Base-by-base conservation (phyloP, 140 eudicot species). In the Oenanthe javanica region DNA sequence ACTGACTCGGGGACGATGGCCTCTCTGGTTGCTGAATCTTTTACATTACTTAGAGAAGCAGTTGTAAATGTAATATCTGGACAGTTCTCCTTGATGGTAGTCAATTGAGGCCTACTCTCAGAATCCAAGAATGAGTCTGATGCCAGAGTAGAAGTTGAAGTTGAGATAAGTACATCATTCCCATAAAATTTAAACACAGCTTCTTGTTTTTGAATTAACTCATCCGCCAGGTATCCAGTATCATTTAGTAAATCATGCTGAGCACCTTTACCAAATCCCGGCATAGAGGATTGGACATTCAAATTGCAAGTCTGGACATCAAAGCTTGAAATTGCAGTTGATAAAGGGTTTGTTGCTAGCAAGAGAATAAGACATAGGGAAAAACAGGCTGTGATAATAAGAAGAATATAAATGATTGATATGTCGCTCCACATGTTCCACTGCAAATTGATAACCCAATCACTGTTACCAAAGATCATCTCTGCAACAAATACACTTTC, bases 401-500 rank as follows among this genome's bases (percentile, higher is more conserved):
- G 95, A 80, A 88, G 42, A 54, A 89, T 38, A 85, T 90, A 87
- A 43, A 88, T 77, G 73, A 67, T 75, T 45, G 90, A 83, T 77
- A 91, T 80, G 55, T 83, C 46, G 81, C 85, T 82, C 45, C 92
- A 92, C 25, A 85, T 79, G 79, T 84, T 88, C 95, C 96, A 95
- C 84, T 89, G 85, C 79, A 92, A 88, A 81, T 89, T 90, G 75
- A 79, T 88, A 9, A 88, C 97, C 99, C 99, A 94, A 57, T 90
- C 97, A 42, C 96, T 88, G 81, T 81, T 88, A 40, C 99, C 99
- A 80, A 91, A 95, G 70, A 95, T 82, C 97, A 92, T 76, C 84
- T 95, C 99, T 15, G 85, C 86, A 71, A 89, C 83, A 84, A 95
- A 92, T 25, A 91, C 61, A 79, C 86, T 78, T 77, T 89, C 79